phyloP scores from a whole-genome alignment of 495 filamentous ascomycete genomes.

The Pyronema domesticum region DNA sequence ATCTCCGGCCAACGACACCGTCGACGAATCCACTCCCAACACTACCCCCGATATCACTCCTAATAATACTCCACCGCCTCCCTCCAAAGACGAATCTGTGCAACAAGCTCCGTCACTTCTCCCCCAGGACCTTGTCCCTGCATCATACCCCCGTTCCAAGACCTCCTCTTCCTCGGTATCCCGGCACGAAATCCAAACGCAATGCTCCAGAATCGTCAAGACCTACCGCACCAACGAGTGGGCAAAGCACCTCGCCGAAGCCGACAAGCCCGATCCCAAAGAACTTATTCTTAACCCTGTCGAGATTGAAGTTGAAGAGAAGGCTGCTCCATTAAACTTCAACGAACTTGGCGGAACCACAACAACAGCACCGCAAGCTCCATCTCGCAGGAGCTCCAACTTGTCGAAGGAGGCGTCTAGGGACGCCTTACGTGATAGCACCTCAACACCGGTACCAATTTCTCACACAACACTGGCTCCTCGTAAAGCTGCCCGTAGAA shows the following conservation, averaged over 20 bases:
- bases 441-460: no score
- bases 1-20: not conserved
- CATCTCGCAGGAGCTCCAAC: slow-evolving; percentile 9
- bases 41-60: slow-evolving; percentile 15
- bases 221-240: slow-evolving; percentile 90
- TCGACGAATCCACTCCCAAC: not conserved
- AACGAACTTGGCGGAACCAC: slow-evolving; percentile 54
- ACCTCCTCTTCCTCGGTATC: slow-evolving; percentile 4
- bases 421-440: no score
- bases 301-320: slow-evolving; percentile 29
- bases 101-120: not conserved
- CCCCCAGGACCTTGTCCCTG: slow-evolving; percentile 9
- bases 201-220: slow-evolving; percentile 48
- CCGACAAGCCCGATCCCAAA: slow-evolving; percentile 60
- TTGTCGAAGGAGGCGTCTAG: not conserved
- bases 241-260: slow-evolving; percentile 72
- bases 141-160: slow-evolving; percentile 15
- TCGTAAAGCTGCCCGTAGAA: no score
- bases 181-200: slow-evolving; percentile 3
- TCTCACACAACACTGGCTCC: no score
- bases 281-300: slow-evolving; percentile 31
- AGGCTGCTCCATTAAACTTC: slow-evolving; percentile 43
- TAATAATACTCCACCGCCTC: slow-evolving; percentile 3
- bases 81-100: slow-evolving; percentile 4
- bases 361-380: slow-evolving; percentile 28